Evolutionary conservation across 2,329 filamentous ascomycete species (phyloP), one percentile per base, ranked within the genome.

Genomic region (Fusarium hainanense): DNA sequence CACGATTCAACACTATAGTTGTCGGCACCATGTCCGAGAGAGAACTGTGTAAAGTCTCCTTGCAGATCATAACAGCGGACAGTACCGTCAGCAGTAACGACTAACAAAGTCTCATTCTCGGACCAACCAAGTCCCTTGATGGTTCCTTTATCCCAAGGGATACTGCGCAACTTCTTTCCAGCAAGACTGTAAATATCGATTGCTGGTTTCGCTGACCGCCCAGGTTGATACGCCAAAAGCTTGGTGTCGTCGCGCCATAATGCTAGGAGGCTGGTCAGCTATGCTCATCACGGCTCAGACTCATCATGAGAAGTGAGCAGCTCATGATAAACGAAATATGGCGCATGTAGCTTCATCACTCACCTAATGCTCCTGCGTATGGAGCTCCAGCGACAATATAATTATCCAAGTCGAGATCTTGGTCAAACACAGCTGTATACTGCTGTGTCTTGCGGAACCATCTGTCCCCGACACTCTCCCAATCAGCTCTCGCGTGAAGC

Each of bases 381-480:
- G 94, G 94, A 79, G 96, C 97, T 77, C 94, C 96, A 61, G 91
- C 90, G 76, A 98, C 90, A 76, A 95, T 87, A 83, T 97, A 97
- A 83, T 96, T 97, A 84, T 98, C 94, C 73, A 99, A 88, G 82
- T 99, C 94, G 68, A 98, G 85, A 78, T 97, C 94, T 77, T 92
- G 89, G 81, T 97, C 94, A 80, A 98, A 99, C 70, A 98, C 88
- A 71, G 90, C 92, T 66, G 94, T 94, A 85, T 98, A 99, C 66
- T 97, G 89, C 81, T 95, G 92, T 60, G 93, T 90, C 84, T 97
- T 98, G 79, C 95, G 93, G 84, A 98, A 99, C 85, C 97, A 98
- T 76, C 89, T 91, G 81, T 97, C 92, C 78, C 93, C 96, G 72
- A 98, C 89, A 81, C 89, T 92, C 85, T 97, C 94, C 96, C 96